Percentiles rank a stretch among this genome's conserved stretches.
phyloP scores from a whole-genome alignment of 331 rosid species.

The Prunus yedoensis region DNA sequence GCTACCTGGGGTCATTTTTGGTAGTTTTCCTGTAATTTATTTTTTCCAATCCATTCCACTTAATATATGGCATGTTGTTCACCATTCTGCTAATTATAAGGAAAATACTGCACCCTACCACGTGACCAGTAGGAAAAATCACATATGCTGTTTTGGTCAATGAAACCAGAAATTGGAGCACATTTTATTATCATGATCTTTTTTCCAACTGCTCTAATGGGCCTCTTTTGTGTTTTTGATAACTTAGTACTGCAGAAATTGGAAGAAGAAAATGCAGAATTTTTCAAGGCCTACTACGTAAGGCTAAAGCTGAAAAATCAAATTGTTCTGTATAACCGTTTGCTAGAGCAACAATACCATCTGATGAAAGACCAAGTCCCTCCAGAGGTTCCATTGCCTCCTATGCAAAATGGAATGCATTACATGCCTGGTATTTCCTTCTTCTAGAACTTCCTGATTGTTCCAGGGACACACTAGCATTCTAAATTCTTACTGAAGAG shows the following conservation, averaged over 20 bases:
- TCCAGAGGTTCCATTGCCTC: background rate
- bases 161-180: background rate
- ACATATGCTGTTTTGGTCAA: background rate
- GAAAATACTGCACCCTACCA: background rate
- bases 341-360: slow-evolving; percentile 22
- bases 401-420: slow-evolving; percentile 1
- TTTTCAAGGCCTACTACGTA: slow-evolving; percentile 10
- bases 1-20: background rate
- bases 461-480: background rate
- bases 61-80: background rate
- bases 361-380: slow-evolving; percentile 10
- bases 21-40: background rate
- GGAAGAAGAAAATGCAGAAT: slow-evolving; percentile 22
- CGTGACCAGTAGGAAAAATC: background rate
- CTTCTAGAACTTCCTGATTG: background rate
- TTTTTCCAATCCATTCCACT: background rate
- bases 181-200: background rate
- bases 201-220: background rate
- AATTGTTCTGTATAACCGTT: background rate
- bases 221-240: background rate
- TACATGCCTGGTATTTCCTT: slow-evolving; percentile 10
- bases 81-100: background rate
- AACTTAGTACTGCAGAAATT: slow-evolving; percentile 18
- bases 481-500: background rate
- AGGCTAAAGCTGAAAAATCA: slow-evolving; percentile 13